Percentiles rank a stretch among this genome's conserved stretches.
These are phyloP conservation scores for Gloeostereum incarnatum DNA, from an alignment of 768 basidiomycete genomes.

Conservation along the genomic window DNA sequence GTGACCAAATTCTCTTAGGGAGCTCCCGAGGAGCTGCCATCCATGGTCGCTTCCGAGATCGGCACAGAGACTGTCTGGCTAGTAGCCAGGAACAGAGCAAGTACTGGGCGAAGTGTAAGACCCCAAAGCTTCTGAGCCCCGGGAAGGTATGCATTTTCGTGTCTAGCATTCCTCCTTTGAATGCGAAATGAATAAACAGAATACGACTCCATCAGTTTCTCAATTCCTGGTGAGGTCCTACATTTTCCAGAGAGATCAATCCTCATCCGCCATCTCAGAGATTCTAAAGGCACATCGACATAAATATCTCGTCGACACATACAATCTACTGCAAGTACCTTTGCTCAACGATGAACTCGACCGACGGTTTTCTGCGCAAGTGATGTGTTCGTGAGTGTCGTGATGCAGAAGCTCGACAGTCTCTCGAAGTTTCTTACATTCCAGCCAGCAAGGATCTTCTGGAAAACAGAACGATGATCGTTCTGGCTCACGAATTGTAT, in stretches of 20 bases:
- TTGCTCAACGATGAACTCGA: slow-evolving; percentile 59
- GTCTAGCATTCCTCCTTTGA: slow-evolving; percentile 1
- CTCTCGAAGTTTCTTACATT: slow-evolving; percentile 3
- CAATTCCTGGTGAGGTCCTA: slow-evolving; percentile 55
- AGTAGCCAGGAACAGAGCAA: slow-evolving; percentile 81
- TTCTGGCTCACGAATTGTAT: slow-evolving; percentile 95
- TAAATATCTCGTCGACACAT: slow-evolving; percentile 65
- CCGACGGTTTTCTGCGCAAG: slow-evolving; percentile 68
- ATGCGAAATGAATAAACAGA: slow-evolving; percentile 25
- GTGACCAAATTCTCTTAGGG: slow-evolving; percentile 87
- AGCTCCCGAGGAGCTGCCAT: slow-evolving; percentile 64
- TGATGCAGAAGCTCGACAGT: not conserved
- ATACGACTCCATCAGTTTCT: slow-evolving; percentile 49
- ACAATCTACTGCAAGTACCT: slow-evolving; percentile 77
- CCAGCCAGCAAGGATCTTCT: slow-evolving; percentile 62
- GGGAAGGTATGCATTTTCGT: slow-evolving; percentile 45
- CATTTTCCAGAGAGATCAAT: not conserved
- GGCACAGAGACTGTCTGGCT: slow-evolving; percentile 88
- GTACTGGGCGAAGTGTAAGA: slow-evolving; percentile 87
- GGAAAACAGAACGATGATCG: slow-evolving; percentile 64
- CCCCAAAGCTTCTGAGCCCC: slow-evolving; percentile 74
- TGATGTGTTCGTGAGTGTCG: slow-evolving; percentile 77
- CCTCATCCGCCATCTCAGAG: slow-evolving; percentile 31
- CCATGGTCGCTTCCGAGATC: slow-evolving; percentile 65
- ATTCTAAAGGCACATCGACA: slow-evolving; percentile 87